These are phyloP conservation scores for Agrocybe chaxingu DNA, from an alignment of 768 basidiomycete species.

Conservation along the genomic window DNA sequence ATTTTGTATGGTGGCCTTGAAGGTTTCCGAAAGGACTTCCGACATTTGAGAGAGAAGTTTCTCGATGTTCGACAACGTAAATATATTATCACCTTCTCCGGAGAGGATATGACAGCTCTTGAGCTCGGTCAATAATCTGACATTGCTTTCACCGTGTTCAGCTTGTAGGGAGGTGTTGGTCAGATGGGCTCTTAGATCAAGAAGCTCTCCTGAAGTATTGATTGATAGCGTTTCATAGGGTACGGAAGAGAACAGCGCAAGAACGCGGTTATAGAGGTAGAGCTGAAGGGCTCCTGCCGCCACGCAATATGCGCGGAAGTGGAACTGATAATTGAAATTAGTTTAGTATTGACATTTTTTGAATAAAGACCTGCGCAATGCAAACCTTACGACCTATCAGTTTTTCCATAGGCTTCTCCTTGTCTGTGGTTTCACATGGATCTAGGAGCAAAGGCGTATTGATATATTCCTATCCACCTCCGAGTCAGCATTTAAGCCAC, in stretches of 20 bases:
- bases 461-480: constrained; percentile 75
- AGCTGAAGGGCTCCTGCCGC: constrained; percentile 74
- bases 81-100: constrained; percentile 9
- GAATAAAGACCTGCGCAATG: constrained; percentile 6
- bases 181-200: constrained; percentile 72
- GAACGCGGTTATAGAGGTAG: constrained; percentile 76
- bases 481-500: background rate
- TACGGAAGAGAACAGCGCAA: constrained; percentile 83
- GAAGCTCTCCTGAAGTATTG: constrained; percentile 21
- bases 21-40: constrained; percentile 71
- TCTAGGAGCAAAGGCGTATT: constrained; percentile 67
- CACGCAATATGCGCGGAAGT: constrained; percentile 86
- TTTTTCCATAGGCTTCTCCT: constrained; percentile 1
- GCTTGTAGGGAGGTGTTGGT: constrained; percentile 93
- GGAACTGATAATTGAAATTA: constrained; percentile 58
- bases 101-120: constrained; percentile 57
- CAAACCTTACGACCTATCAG: constrained; percentile 60
- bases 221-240: constrained; percentile 55
- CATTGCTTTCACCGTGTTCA: constrained; percentile 61
- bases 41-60: constrained; percentile 55
- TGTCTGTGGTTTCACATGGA: constrained; percentile 3
- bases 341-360: background rate
- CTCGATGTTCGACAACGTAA: constrained; percentile 31
- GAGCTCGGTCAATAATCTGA: constrained; percentile 80
- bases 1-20: constrained; percentile 79